Base-by-base conservation (phyloP, 2,329 filamentous ascomycete species). In the Sclerotinia minor region DNA sequence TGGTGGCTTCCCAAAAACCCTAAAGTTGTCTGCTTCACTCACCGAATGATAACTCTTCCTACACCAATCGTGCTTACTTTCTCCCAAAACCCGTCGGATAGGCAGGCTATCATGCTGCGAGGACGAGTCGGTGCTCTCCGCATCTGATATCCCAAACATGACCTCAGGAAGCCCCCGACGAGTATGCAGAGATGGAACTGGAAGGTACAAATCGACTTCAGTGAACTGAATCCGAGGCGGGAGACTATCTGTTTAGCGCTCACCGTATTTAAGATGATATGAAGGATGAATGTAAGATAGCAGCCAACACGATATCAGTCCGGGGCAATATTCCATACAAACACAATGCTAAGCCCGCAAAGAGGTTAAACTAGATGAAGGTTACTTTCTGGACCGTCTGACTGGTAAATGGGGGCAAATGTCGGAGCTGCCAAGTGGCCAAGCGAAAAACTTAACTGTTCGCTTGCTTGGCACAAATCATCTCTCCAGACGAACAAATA, bases 391-490 rank as follows among this genome's bases (percentile, higher is more conserved):
- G 32, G 38, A 54, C 35, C 47, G 61, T 64, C n/a, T 64, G 24
- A 54, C 32, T 64, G 61, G 49, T 44, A 55, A 54, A 32, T 29
- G 7, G 4, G 38, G 52, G 52, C 24, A 41, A 64, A 64, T 26
- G 29, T 64, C 32, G 35, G 35, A 54, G 49, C 24, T 44, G 61
- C 61, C 61, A 54, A 64, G 61, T 53, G 61, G 49, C 61, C 49
- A 54, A 64, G 61, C 35, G 11, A 41, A 32, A 53, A 54, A 54
- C 24, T 55, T 55, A 55, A 9, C 45, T 24, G 50, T 24, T 64
- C 38, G 35, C 49, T 26, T 54, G 61, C 61, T 64, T 64, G 61
- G 61, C 61, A 13, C n/a, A 8, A 55, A 32, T 64, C 32, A 32
- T 13, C 35, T 41, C 35, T 55, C 4, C 24, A 64, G 47, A 54